A percentile compares a stretch with the other conserved stretches of the same genome.
phyloP scores from a whole-genome alignment of 768 basidiomycete genomes.

The Hygrophoropsis aurantiaca region DNA sequence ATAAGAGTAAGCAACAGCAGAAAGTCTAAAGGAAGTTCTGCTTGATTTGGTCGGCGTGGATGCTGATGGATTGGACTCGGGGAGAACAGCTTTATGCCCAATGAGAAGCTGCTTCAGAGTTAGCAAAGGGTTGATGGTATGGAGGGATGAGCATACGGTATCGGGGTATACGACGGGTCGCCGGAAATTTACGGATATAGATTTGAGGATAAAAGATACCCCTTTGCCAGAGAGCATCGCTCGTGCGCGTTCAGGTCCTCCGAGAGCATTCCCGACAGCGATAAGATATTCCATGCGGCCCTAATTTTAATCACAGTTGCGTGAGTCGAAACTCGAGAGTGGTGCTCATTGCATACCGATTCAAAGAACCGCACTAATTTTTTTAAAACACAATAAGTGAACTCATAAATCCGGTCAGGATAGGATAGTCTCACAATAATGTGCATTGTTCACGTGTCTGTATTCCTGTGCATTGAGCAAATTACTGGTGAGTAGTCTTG shows the following conservation, averaged over 20 bases:
- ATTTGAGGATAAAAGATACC: slow-evolving; percentile 74
- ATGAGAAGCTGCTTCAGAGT: slow-evolving; percentile 51
- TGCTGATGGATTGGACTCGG: slow-evolving; percentile 13
- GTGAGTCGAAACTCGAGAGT: no score
- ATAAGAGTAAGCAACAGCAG: slow-evolving; percentile 63
- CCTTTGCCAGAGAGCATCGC: slow-evolving; percentile 65
- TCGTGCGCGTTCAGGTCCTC: slow-evolving; percentile 53
- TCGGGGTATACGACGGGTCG: slow-evolving; percentile 77
- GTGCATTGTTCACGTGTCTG: slow-evolving; percentile 80
- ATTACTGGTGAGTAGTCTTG: slow-evolving; percentile 1
- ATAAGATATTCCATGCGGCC: slow-evolving; percentile 70
- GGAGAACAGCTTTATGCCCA: slow-evolving; percentile 53
- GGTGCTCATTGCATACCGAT: slow-evolving; percentile 62
- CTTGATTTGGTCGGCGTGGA: slow-evolving; percentile 11
- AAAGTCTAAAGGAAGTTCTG: slow-evolving; percentile 47
- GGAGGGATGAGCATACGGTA: slow-evolving; percentile 43
- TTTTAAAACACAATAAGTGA: not conserved
- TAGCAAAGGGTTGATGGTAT: not conserved
- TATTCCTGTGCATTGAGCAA: not conserved
- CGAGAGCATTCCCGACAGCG: slow-evolving; percentile 55
- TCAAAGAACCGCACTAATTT: slow-evolving; percentile 69
- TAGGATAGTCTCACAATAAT: slow-evolving; percentile 49
- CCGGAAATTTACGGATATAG: slow-evolving; percentile 63
- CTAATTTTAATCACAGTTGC: slow-evolving; percentile 39
- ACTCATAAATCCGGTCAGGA: no score